These are phyloP conservation scores for Heterobasidion parviporum DNA, from an alignment of 1,284 basidiomycete species.

Conservation along the genomic window DNA sequence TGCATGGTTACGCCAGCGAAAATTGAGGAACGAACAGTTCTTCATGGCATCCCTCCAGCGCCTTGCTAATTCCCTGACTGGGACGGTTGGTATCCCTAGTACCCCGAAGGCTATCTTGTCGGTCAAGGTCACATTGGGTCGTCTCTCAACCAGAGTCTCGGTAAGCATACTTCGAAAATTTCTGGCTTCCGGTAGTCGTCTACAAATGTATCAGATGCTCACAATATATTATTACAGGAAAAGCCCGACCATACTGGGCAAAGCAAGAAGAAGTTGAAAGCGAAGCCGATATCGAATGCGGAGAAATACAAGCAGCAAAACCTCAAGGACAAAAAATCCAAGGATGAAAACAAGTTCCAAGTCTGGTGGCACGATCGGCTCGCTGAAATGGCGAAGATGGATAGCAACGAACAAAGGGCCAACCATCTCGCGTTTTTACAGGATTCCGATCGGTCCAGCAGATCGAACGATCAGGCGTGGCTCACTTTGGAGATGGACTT, in stretches of 20 bases:
- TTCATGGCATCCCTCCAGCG: constrained; percentile 48
- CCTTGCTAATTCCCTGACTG: constrained; percentile 55
- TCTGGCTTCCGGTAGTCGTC: neutral
- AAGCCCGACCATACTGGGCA: neutral
- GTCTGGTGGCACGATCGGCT: constrained; percentile 45
- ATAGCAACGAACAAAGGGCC: constrained; percentile 19
- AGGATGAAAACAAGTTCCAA: constrained; percentile 27
- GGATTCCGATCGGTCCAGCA: constrained; percentile 19
- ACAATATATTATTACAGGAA: neutral
- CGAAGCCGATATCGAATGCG: constrained; percentile 20
- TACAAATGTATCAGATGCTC: neutral
- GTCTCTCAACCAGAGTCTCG: neutral
- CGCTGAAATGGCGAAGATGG: constrained; percentile 22
- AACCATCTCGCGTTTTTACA: constrained; percentile 16
- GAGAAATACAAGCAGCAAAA: constrained; percentile 40
- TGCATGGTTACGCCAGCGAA: constrained; percentile 27
- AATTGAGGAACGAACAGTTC: constrained; percentile 38
- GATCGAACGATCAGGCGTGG: constrained; percentile 29
- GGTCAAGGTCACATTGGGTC: neutral
- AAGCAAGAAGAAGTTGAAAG: constrained; percentile 20
- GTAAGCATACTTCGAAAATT: neutral
- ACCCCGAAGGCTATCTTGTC: neutral
- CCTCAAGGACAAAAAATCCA: constrained; percentile 32
- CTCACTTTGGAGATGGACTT: constrained; percentile 43
- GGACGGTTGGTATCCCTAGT: constrained; percentile 33